A percentile compares a stretch with the other conserved stretches of the same genome.
phyloP scores from a whole-genome alignment of 257 asterid species.

The Knoxia roxburghii region DNA sequence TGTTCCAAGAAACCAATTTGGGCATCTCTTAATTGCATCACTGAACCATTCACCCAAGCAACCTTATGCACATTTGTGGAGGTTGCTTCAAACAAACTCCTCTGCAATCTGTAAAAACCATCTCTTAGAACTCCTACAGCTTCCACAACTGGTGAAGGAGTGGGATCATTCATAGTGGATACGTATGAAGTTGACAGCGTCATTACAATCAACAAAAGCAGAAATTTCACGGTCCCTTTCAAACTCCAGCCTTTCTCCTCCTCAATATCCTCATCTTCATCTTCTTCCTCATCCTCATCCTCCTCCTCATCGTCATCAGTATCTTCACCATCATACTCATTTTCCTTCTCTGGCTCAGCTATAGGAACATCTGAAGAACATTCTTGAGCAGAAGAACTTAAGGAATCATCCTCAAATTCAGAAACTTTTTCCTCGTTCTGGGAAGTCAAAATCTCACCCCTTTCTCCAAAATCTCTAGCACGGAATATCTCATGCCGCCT shows the following conservation, averaged over 20 bases:
- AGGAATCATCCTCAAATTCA: constrained; percentile 21
- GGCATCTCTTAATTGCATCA: background rate
- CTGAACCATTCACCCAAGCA: constrained; percentile 6
- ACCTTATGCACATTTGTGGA: constrained; percentile 15
- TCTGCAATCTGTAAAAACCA: constrained; percentile 27
- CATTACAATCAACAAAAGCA: constrained; percentile 33
- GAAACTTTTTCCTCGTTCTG: constrained; percentile 24
- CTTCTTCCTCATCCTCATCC: constrained; percentile 11
- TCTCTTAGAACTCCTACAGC: constrained; percentile 22
- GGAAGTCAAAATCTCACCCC: constrained; percentile 14
- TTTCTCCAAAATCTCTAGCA: constrained; percentile 8
- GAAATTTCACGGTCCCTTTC: constrained; percentile 35
- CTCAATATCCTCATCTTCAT: constrained; percentile 23
- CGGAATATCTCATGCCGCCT: constrained; percentile 35
- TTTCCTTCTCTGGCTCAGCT: background rate
- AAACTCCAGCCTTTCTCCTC: constrained; percentile 37
- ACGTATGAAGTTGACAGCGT: constrained; percentile 35
- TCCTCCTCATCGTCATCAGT: background rate
- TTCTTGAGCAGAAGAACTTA: constrained; percentile 14
- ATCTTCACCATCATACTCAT: constrained; percentile 1
- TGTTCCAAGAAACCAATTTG: constrained; percentile 16
- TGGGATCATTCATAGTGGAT: constrained; percentile 32
- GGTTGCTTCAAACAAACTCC: constrained; percentile 29
- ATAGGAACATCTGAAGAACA: background rate
- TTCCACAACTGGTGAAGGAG: constrained; percentile 23